phyloP scores from a whole-genome alignment of 129 eudicot genomes.

The Helichrysum umbraculigerum region DNA sequence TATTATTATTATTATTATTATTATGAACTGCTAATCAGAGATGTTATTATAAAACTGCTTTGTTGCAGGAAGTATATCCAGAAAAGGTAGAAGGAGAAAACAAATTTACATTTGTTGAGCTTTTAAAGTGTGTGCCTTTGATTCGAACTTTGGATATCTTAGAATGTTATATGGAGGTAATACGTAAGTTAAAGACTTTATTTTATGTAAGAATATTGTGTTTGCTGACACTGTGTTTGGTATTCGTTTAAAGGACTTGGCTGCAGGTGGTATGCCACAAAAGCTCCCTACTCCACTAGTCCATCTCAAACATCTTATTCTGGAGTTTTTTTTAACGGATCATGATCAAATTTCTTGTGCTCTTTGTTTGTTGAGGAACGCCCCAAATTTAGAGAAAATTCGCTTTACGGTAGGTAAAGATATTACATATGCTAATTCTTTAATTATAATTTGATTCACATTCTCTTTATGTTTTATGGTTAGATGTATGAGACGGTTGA shows the following conservation, averaged over 20 bases:
- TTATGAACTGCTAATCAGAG: no score
- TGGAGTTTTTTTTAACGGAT: neutral
- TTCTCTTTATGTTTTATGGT: no score
- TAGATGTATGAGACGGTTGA: no score
- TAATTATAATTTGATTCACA: no score
- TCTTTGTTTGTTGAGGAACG: neutral
- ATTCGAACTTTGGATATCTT: no score
- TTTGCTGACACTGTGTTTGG: neutral
- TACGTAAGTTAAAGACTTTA: no score
- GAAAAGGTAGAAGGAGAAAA: neutral
- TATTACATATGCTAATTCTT: no score
- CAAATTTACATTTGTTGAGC: constrained; percentile 1
- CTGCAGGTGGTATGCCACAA: no score
- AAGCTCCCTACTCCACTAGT: neutral
- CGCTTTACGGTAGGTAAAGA: neutral
- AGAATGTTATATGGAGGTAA: no score
- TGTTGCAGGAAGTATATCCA: neutral
- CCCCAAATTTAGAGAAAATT: neutral
- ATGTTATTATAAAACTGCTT: no score
- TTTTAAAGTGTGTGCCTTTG: no score
- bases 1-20: no score
- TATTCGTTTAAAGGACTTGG: constrained; percentile 2
- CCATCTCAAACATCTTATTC: neutral
- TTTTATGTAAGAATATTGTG: neutral
- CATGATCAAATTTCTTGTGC: neutral